phyloP scores from a whole-genome alignment of 2,329 filamentous ascomycete species.

The Cladosporium colombiae region DNA sequence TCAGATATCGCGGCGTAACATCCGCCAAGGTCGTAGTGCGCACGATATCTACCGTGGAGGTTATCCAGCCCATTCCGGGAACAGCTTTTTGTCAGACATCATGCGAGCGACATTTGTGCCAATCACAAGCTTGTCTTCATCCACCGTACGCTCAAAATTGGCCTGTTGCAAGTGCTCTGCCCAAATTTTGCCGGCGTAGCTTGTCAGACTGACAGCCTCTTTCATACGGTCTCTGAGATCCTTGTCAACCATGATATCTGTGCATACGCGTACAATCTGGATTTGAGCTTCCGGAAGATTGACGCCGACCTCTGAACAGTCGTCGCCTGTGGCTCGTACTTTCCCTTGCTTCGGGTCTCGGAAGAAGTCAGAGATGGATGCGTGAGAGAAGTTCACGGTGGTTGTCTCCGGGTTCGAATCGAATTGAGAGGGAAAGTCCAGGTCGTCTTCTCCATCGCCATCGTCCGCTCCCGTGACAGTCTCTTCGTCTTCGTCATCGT shows the following conservation, averaged over 20 bases:
- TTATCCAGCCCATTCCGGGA: not conserved
- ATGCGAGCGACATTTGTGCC: not conserved
- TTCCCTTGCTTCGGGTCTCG: slow-evolving; percentile 18
- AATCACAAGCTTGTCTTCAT: not conserved
- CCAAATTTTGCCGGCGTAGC: slow-evolving; percentile 4
- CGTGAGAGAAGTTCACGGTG: slow-evolving; percentile 20
- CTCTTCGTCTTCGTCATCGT: slow-evolving; percentile 2
- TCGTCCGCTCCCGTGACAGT: slow-evolving; percentile 7
- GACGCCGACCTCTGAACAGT: slow-evolving; percentile 8
- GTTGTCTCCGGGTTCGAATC: slow-evolving; percentile 20
- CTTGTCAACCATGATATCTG: slow-evolving; percentile 3
- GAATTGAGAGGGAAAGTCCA: slow-evolving; percentile 16
- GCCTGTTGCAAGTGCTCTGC: not conserved
- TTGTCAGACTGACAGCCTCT: slow-evolving; percentile 3
- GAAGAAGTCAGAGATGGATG: slow-evolving; percentile 21
- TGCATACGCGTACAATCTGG: not conserved
- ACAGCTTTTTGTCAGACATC: not conserved
- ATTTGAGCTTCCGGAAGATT: slow-evolving; percentile 7
- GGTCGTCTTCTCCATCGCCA: slow-evolving; percentile 9
- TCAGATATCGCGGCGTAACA: slow-evolving; percentile 5
- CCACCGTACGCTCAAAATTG: not conserved
- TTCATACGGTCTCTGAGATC: slow-evolving; percentile 5
- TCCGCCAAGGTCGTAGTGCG: not conserved
- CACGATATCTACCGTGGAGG: not conserved
- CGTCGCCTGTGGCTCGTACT: not conserved